Base-by-base conservation (phyloP, 345 rosid genomes). In the Stellera chamaejasme region DNA sequence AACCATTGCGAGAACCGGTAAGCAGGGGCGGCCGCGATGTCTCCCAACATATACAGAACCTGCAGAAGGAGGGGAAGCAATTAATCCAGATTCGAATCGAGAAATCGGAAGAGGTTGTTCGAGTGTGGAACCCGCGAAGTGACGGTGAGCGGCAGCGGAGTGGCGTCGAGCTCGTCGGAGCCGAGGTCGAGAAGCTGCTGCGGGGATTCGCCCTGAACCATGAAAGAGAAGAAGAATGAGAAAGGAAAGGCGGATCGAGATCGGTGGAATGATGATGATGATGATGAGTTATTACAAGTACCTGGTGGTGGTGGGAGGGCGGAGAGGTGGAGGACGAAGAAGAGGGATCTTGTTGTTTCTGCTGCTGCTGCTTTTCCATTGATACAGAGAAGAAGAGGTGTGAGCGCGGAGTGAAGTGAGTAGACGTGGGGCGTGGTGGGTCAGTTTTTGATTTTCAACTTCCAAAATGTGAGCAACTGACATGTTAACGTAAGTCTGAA, bases 1-100 rank as follows among this genome's bases (percentile, higher is more conserved):
- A 93, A 77, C 99, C 99, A 93, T 84, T 90, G 97, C 15, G 82
- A 69, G 72, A 90, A 87, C 72, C 88, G 67, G 78, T 75, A 68
- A 45, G 95, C 95, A 48, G 97, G 82, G 66, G 88, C 91, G 13
- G 94, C 72, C 4, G 99, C 77, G 55, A 93, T 80, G 55, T 93
- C 99, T 78, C 99, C 99, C 88, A 93, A 80, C 96, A 93, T 85
- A 77, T 83, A 85, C 86, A 93, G 66, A 2, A 93, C 87, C 99
- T 93, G 82, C 71, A 72, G 19, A 50, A 61, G 27, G 28, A 15
- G 44, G 44, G 14, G 49, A 43, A 46, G 19, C 48, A 60, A 14
- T 15, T 14, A 41, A 7, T 14, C 28, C 50, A 6, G 14, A 14
- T 42, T 43, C 13, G 26, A 54, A 14, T 43, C 36, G 43, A 36